Evolutionary conservation across 768 basidiomycete species (phyloP).

Genomic region (Leucocoprinus birnbaumii): DNA sequence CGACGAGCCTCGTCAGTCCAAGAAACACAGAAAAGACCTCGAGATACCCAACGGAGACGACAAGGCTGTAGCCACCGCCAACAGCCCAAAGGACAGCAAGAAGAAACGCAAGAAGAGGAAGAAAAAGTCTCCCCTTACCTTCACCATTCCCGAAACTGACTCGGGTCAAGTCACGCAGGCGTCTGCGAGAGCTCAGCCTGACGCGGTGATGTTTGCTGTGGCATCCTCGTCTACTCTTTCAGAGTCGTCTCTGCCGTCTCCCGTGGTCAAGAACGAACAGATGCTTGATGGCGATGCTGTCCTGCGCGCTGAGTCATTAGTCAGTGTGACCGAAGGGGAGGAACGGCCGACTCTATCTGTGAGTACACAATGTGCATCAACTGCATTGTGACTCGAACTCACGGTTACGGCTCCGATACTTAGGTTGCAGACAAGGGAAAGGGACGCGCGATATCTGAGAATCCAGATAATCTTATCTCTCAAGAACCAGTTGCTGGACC

Average conservation of each 20-base stretch:
- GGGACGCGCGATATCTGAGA: slow-evolving; percentile 28
- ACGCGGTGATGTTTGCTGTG: neutral
- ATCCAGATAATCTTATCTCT: slow-evolving; percentile 11
- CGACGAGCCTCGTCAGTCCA: slow-evolving; percentile 14
- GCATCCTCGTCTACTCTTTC: neutral
- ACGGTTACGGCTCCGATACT: neutral
- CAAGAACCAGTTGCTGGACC: slow-evolving; percentile 8
- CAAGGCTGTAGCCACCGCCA: neutral
- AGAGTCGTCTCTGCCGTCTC: neutral
- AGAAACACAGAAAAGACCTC: slow-evolving; percentile 29
- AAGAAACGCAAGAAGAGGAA: slow-evolving; percentile 35
- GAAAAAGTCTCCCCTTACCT: slow-evolving; percentile 31
- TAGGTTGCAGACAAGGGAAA: slow-evolving; percentile 38
- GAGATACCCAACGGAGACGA: slow-evolving; percentile 19
- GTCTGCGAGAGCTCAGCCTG: slow-evolving; percentile 9
- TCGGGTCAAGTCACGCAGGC: neutral
- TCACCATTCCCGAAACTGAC: slow-evolving; percentile 22
- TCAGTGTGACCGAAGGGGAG: slow-evolving; percentile 3
- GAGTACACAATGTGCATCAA: slow-evolving; percentile 10
- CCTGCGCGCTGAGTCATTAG: neutral
- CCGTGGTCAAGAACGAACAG: neutral
- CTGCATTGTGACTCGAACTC: neutral
- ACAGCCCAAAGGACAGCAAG: slow-evolving; percentile 10
- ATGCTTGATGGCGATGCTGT: neutral
- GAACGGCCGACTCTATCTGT: slow-evolving; percentile 17